These are phyloP conservation scores for Apiospora marii DNA, from an alignment of 2,329 filamentous ascomycete species.

Conservation along the genomic window DNA sequence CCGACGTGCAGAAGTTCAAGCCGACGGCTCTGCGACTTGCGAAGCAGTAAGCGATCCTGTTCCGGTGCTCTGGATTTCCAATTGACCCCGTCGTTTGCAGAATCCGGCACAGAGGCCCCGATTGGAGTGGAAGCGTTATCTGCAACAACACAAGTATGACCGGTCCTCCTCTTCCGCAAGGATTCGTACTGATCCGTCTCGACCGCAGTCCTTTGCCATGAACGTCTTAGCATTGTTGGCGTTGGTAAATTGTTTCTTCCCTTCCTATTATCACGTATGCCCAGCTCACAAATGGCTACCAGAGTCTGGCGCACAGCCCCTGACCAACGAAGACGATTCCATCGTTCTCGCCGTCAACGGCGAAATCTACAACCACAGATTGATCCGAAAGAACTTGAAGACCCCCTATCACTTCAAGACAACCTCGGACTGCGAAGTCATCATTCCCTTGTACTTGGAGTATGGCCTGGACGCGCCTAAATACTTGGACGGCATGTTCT, in stretches of 20 bases:
- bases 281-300: conserved; percentile 39
- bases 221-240: conserved; percentile 96
- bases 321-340: conserved; percentile 88
- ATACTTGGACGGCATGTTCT: conserved; percentile 98
- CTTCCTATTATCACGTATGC: conserved; percentile 16
- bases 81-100: conserved; percentile 61
- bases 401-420: conserved; percentile 96
- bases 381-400: conserved; percentile 87
- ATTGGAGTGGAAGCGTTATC: conserved; percentile 97
- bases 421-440: conserved; percentile 97
- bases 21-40: conserved; percentile 90
- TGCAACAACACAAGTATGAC: conserved; percentile 87
- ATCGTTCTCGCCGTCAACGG: conserved; percentile 97
- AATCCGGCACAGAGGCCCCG: conserved; percentile 93
- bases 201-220: conserved; percentile 86
- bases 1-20: conserved; percentile 96
- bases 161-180: not conserved
- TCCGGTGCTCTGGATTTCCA: conserved; percentile 32
- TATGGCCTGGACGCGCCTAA: conserved; percentile 92
- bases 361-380: conserved; percentile 99
- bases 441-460: conserved; percentile 96
- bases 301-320: conserved; percentile 95
- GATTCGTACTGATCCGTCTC: conserved; percentile 31
- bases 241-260: conserved; percentile 70
- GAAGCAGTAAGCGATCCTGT: conserved; percentile 76